Percentiles rank a stretch among this genome's conserved stretches.
These are phyloP conservation scores for Polyporus arcularius DNA, from an alignment of 768 basidiomycete species.

Conservation along the genomic window DNA sequence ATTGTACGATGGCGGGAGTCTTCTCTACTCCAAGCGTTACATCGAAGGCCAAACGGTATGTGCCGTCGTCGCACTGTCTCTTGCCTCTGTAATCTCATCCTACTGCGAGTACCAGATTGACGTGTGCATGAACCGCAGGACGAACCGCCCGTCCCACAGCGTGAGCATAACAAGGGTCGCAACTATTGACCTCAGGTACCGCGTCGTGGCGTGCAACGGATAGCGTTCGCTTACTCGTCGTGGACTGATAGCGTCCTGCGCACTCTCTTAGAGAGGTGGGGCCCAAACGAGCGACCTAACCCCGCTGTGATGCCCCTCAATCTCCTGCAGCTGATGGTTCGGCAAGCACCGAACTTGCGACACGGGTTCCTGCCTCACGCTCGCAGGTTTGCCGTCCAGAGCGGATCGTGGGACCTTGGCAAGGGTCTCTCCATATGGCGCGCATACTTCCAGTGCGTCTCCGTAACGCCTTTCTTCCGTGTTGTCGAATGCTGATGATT, in stretches of 20 bases:
- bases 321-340: neutral
- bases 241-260: neutral
- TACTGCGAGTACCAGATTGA: neutral
- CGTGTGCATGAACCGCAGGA: neutral
- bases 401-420: neutral
- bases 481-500: neutral
- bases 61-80: neutral
- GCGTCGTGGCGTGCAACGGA: neutral
- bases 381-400: neutral
- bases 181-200: neutral
- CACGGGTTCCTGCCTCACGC: neutral
- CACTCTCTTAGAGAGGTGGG: neutral
- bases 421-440: neutral
- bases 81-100: neutral
- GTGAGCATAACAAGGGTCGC: neutral
- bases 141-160: neutral
- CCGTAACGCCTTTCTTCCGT: no score
- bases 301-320: neutral
- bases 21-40: neutral
- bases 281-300: no score
- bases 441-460: neutral
- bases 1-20: neutral
- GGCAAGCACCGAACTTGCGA: neutral
- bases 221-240: neutral
- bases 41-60: neutral